Evolutionary conservation across 2,329 filamentous ascomycete species (phyloP).

Genomic region (Triangularia verruculosa): DNA sequence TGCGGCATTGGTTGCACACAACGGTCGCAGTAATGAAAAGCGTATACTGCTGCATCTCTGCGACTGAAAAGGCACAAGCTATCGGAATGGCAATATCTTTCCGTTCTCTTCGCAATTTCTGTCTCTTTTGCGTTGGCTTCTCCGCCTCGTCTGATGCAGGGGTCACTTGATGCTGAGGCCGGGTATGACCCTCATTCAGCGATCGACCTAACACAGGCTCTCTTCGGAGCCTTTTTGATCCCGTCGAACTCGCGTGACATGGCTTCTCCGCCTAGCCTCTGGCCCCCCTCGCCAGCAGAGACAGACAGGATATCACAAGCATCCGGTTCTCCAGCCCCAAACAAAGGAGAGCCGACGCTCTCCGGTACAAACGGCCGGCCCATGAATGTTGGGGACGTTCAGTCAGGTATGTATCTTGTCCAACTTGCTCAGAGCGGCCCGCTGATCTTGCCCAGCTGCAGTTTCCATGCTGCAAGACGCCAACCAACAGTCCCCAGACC

Average conservation of each 20-base stretch:
- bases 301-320: neutral
- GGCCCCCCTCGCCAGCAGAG: neutral
- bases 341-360: neutral
- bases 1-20: neutral
- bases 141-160: conserved; percentile 1
- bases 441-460: neutral
- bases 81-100: neutral
- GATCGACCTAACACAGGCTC: neutral
- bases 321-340: neutral
- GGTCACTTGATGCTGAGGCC: conserved; percentile 1
- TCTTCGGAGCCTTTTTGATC: neutral
- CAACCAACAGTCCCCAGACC: conserved; percentile 1
- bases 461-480: neutral
- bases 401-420: neutral
- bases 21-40: neutral
- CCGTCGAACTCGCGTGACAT: neutral
- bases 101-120: neutral
- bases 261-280: neutral
- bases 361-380: neutral
- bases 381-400: neutral
- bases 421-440: neutral
- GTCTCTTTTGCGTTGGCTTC: neutral
- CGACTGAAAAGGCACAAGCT: neutral
- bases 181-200: conserved; percentile 2
- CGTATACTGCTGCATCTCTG: neutral